phyloP scores from a whole-genome alignment of 2,329 filamentous ascomycete genomes.

The Aspergillus sp. region DNA sequence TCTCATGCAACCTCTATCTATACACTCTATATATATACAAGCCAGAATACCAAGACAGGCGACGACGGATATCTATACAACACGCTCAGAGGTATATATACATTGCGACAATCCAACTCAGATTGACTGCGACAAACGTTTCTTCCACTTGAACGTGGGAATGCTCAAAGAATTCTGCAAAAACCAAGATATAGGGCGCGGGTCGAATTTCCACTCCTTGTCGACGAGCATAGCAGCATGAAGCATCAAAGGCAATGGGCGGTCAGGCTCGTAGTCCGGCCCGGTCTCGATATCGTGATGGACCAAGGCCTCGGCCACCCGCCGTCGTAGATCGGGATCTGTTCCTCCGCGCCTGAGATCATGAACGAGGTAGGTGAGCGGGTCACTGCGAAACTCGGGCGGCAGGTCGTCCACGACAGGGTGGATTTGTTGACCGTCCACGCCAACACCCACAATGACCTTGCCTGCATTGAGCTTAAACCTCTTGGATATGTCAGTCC shows the following conservation, averaged over 20 bases:
- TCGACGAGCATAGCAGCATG: slow-evolving; percentile 27
- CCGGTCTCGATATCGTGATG: slow-evolving; percentile 20
- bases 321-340: slow-evolving; percentile 18
- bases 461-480: slow-evolving; percentile 22
- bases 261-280: slow-evolving; percentile 12
- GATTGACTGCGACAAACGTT: not conserved
- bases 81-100: not conserved
- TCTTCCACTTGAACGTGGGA: slow-evolving; percentile 5
- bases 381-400: slow-evolving; percentile 16
- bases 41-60: too few species aligned
- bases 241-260: slow-evolving; percentile 24
- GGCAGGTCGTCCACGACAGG: slow-evolving; percentile 15
- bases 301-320: slow-evolving; percentile 18
- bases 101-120: not conserved
- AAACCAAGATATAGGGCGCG: slow-evolving; percentile 19
- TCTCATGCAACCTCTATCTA: not conserved
- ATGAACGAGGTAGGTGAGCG: slow-evolving; percentile 15
- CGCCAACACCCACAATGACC: slow-evolving; percentile 24
- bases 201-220: slow-evolving; percentile 17
- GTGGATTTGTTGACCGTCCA: slow-evolving; percentile 8
- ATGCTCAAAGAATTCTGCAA: slow-evolving; percentile 26
- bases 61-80: not conserved
- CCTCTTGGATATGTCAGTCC: slow-evolving; percentile 7
- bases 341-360: slow-evolving; percentile 10
- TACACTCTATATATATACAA: not conserved